Percentiles rank a stretch among this genome's conserved stretches.
These are phyloP conservation scores for Laguncularia racemosa DNA, from an alignment of 345 rosid species.

Conservation along the genomic window DNA sequence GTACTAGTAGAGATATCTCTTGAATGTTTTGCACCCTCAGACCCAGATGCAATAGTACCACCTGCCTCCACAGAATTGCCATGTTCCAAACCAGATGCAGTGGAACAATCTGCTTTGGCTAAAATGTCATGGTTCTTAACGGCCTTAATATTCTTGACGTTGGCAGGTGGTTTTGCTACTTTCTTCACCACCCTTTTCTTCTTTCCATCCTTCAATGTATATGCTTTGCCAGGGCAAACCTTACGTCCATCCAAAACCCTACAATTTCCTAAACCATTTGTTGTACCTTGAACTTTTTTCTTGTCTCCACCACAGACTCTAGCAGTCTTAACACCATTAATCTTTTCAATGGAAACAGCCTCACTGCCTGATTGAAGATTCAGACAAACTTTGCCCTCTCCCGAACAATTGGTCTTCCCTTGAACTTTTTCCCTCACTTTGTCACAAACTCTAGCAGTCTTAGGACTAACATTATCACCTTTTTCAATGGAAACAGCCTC, in stretches of 20 bases:
- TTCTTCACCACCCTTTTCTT: slow-evolving; percentile 48
- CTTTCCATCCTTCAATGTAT: slow-evolving; percentile 32
- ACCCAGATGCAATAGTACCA: slow-evolving; percentile 11
- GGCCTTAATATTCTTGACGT: slow-evolving; percentile 13
- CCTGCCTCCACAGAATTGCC: slow-evolving; percentile 15
- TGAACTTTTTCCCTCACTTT: too few relatives aligned
- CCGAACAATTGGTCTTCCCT: too few relatives aligned
- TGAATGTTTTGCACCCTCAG: slow-evolving; percentile 16
- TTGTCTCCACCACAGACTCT: slow-evolving; percentile 7
- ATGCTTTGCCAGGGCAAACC: slow-evolving; percentile 12
- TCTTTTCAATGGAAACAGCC: slow-evolving; percentile 12
- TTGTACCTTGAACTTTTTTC: too few relatives aligned
- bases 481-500: slow-evolving; percentile 12
- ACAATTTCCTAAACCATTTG: too few relatives aligned
- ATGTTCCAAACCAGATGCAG: slow-evolving; percentile 9
- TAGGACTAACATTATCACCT: slow-evolving; percentile 6
- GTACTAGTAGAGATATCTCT: background rate
- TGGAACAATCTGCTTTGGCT: too few relatives aligned
- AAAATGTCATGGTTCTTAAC: slow-evolving; percentile 2
- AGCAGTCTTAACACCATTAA: slow-evolving; percentile 12
- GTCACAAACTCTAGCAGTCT: slow-evolving; percentile 16
- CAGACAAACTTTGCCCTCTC: slow-evolving; percentile 2
- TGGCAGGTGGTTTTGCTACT: slow-evolving; percentile 24
- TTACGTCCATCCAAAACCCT: too few relatives aligned
- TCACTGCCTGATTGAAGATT: slow-evolving; percentile 14